Base-by-base conservation (phyloP, 208 protist species). In the Novymonas esmeraldas region DNA sequence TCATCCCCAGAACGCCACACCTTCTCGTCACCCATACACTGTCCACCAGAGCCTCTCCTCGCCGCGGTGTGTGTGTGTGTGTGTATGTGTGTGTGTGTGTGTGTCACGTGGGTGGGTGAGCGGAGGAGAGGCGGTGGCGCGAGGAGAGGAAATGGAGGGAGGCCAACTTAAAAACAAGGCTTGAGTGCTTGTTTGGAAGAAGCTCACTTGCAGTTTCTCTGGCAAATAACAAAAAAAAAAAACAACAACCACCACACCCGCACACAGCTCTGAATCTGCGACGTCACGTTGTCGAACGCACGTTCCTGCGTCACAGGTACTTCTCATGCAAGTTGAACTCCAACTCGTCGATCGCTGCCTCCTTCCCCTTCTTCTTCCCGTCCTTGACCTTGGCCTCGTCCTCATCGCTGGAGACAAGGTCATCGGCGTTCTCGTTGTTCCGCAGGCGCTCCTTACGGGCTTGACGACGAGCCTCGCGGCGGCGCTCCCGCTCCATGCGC, bases 391-490 rank as follows among this genome's bases (percentile, higher is more conserved):
- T 41, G 2, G 26, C 57, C 6, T 75, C 78, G 28, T 83, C 78
- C 16, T 84, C 78, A 18, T 84, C 78, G 38, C 73, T 76, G 36
- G 70, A 77, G 52, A 73, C 11, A 34, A 71, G 46, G 13, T 73
- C 60, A 39, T 75, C 61, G 3, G 24, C 48, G 33, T 64, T 59
- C 38, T 75, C 44, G 26, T 75, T 60, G 45, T 75, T 69, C 54
- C 68, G 67, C 49, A 70, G 42, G n/a, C 70, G 66, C 56, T 78
- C 79, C 56, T 62, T 65, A 5, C 76, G 78, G 14, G 65, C 78
- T 39, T 72, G 61, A n/a, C 73, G 77, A 22, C 78, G 72, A n/a
- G 78, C 76, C 62, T 70, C 63, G 9, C 76, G 72, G 20, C 76
- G 75, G 11, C 49, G 59, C 63, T 75, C 71, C 38, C 64, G 66